These are phyloP conservation scores for Cucurbita moschata DNA, from an alignment of 306 rosid genomes.

Conservation along the genomic window DNA sequence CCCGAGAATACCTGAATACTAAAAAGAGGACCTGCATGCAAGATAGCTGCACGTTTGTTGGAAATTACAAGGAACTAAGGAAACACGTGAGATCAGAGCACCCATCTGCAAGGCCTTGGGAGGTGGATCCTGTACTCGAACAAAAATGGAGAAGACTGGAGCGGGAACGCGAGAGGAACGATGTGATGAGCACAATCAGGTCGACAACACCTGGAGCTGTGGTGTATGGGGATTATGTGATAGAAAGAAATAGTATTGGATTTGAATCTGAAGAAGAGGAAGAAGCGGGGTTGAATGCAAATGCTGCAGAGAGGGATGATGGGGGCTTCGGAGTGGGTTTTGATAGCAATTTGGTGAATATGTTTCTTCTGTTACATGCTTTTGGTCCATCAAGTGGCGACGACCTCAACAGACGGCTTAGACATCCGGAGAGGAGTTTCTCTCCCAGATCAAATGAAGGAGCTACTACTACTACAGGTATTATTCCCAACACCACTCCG, in stretches of 20 bases:
- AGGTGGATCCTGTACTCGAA: constrained; percentile 71
- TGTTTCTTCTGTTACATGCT: constrained; percentile 74
- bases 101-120: constrained; percentile 72
- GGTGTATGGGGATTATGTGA: constrained; percentile 85
- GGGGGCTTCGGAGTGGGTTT: constrained; percentile 55
- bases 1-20: constrained; percentile 67
- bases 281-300: constrained; percentile 34
- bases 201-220: constrained; percentile 89
- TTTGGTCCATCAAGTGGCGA: constrained; percentile 57
- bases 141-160: constrained; percentile 96
- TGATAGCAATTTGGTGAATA: constrained; percentile 61
- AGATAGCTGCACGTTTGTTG: constrained; percentile 64
- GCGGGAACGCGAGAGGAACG: constrained; percentile 84
- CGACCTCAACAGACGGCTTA: constrained; percentile 39
- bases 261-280: constrained; percentile 55
- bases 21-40: constrained; percentile 90
- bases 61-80: constrained; percentile 76
- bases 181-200: constrained; percentile 86
- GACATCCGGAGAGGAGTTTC: constrained; percentile 38
- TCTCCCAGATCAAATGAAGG: constrained; percentile 28
- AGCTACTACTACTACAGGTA: background rate
- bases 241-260: constrained; percentile 54
- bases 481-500: constrained; percentile 22
- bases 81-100: constrained; percentile 76
- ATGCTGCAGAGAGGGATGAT: constrained; percentile 36